Evolutionary conservation across 208 protist species (phyloP).

Genomic region (Crithidia fasciculata): DNA sequence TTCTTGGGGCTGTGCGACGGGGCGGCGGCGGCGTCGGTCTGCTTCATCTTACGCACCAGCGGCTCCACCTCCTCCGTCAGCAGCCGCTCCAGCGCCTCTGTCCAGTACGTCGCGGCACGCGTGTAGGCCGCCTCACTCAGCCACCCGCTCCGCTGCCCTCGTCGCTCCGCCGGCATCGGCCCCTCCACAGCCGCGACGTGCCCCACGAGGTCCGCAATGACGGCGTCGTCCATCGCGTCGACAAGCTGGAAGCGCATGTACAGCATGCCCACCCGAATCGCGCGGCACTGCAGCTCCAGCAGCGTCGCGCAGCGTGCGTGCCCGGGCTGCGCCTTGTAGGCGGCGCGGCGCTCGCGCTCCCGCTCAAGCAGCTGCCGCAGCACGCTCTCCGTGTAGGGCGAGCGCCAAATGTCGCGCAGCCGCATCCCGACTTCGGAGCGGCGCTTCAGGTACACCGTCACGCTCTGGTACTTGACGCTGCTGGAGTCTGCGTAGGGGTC

Average conservation of each 20-base stretch:
- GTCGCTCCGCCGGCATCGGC: conserved; percentile 34
- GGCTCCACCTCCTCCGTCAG: conserved; percentile 59
- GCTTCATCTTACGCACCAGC: conserved; percentile 35
- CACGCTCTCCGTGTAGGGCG: conserved; percentile 49
- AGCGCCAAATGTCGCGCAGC: conserved; percentile 73
- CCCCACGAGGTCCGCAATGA: conserved; percentile 39
- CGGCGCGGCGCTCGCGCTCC: conserved; percentile 9
- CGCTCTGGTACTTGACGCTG: conserved; percentile 53
- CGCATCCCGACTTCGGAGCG: conserved; percentile 65
- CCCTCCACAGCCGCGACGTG: not conserved
- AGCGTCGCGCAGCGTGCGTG: conserved; percentile 35
- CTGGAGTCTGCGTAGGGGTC: conserved; percentile 62
- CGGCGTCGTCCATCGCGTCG: conserved; percentile 53
- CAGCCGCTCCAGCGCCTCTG: conserved; percentile 37
- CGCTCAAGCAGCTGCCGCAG: conserved; percentile 43
- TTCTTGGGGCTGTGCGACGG: not conserved
- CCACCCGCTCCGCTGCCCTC: conserved; percentile 50
- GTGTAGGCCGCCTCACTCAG: conserved; percentile 48
- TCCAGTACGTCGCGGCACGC: conserved; percentile 36
- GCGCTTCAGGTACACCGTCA: conserved; percentile 58
- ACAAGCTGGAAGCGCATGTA: conserved; percentile 43
- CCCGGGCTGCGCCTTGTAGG: conserved; percentile 24
- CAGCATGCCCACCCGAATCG: conserved; percentile 35
- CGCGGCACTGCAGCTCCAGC: conserved; percentile 42
- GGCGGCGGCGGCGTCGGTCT: conserved; percentile 2